Base-by-base conservation (phyloP, 106 monocot species). In the Dioscorea zingiberensis region DNA sequence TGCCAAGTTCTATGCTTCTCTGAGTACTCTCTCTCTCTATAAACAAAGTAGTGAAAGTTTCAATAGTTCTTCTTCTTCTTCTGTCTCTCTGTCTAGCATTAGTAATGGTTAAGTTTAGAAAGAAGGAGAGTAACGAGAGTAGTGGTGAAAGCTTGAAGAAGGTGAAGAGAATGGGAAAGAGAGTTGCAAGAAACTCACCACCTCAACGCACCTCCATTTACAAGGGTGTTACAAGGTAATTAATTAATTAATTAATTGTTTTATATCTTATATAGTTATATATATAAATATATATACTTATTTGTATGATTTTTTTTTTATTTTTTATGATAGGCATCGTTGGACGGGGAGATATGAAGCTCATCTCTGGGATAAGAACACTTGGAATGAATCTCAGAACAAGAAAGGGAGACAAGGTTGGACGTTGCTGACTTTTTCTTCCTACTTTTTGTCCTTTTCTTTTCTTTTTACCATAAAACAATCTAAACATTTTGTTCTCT, bases 361-460 rank as follows among this genome's bases (percentile, higher is more conserved):
- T 6, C 75, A 75, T 44, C 28, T 69, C n/a, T 75, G 75, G 75
- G 75, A 75, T 30, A 75, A 75, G 22, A 51, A 44, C 17, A 62
- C 54, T 4, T 75, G 75, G 75, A 75, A 75, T 62, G 68, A 49
- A 30, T 53, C 75, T 5, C 75, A 75, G 17, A 75, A 22, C 18
- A 75, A 69, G 75, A 75, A 75, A 55, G 75, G 75, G 16, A 75
- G 60, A 23, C 75, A 75, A 55, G 74, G 67, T 61, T 64, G 18
- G 26, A n/a, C n/a, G n/a, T n/a, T n/a, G n/a, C n/a, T n/a, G n/a
- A 45, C 8, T 21, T 27, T 25, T 58, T 58, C 23, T 23, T 11
- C 14, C 12, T 58, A 14, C 24, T 58, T 58, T 24, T 14, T 58
- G 9, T 26, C 24, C 2, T 58, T 58, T 58, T 25, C 21, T 23